phyloP scores from a whole-genome alignment of 2,329 filamentous ascomycete genomes.

The Pestalotiopsis sp. region DNA sequence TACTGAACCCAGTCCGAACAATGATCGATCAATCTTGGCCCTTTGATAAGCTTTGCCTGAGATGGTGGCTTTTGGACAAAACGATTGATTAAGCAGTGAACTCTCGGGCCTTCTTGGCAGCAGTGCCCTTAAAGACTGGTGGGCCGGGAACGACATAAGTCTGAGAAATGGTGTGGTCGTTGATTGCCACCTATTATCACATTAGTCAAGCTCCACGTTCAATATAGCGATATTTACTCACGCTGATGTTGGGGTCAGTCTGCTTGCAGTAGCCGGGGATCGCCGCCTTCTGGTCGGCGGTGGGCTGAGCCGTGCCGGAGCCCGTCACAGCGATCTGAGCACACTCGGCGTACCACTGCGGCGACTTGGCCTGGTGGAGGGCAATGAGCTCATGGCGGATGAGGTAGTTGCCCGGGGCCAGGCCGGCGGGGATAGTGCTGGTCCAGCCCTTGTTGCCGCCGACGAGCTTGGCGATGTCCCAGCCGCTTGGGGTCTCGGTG shows the following conservation, averaged over 20 bases:
- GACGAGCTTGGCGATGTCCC: slow-evolving; percentile 51
- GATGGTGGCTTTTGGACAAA: neutral
- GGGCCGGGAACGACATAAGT: neutral
- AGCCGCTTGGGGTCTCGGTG: slow-evolving; percentile 43
- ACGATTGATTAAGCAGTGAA: neutral
- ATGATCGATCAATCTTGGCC: no score
- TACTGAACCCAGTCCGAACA: no score
- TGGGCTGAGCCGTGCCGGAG: slow-evolving; percentile 45
- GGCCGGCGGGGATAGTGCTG: slow-evolving; percentile 48
- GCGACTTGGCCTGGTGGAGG: slow-evolving; percentile 51
- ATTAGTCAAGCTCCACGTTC: neutral
- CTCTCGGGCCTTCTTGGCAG: neutral
- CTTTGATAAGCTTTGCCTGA: neutral
- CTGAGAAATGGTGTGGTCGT: slow-evolving; percentile 7
- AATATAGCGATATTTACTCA: slow-evolving; percentile 19
- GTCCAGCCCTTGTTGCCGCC: slow-evolving; percentile 49
- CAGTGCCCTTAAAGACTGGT: neutral
- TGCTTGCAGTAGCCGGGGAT: slow-evolving; percentile 48
- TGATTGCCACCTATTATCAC: neutral
- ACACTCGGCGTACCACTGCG: slow-evolving; percentile 46
- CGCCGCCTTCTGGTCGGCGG: slow-evolving; percentile 41
- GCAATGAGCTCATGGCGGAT: slow-evolving; percentile 60
- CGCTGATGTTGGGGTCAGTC: slow-evolving; percentile 50
- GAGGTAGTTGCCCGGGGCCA: slow-evolving; percentile 57
- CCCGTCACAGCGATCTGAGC: slow-evolving; percentile 55